A percentile compares a stretch with the other conserved stretches of the same genome.
Evolutionary conservation across 495 filamentous ascomycete species (phyloP).

Genomic region (Elaphomyces granulatus): DNA sequence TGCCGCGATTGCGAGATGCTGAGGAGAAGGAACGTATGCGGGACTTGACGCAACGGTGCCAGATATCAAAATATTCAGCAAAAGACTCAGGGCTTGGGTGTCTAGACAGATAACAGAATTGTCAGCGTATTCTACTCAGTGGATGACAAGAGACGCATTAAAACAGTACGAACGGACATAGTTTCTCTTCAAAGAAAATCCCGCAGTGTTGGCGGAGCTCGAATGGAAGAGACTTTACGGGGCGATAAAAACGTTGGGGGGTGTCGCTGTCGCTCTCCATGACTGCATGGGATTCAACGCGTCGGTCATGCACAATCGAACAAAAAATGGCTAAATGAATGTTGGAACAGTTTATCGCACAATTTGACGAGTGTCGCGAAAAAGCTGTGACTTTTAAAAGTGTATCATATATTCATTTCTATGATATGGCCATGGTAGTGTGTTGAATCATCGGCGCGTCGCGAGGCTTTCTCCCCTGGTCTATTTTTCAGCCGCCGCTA

Average conservation of each 20-base stretch:
- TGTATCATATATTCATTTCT: too few relatives aligned
- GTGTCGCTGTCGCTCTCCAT: conserved; percentile 12
- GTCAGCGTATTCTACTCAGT: neutral
- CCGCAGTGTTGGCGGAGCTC: conserved; percentile 49
- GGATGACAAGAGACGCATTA: neutral
- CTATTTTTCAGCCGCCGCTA: too few relatives aligned
- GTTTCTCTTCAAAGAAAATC: conserved; percentile 63
- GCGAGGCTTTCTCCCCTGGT: too few relatives aligned
- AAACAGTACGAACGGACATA: conserved; percentile 41
- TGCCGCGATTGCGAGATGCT: conserved; percentile 50
- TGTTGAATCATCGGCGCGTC: too few relatives aligned
- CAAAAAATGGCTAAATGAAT: too few relatives aligned
- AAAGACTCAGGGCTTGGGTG: conserved; percentile 50
- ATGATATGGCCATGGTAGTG: too few relatives aligned
- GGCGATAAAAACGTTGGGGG: conserved; percentile 28
- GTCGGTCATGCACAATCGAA: too few relatives aligned
- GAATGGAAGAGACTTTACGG: conserved; percentile 39
- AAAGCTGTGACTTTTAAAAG: too few relatives aligned
- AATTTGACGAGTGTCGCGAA: too few relatives aligned
- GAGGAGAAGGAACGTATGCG: conserved; percentile 35
- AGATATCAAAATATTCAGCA: conserved; percentile 47
- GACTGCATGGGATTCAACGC: too few relatives aligned
- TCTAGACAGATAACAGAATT: conserved; percentile 33
- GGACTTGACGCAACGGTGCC: conserved; percentile 31
- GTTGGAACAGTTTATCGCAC: too few relatives aligned